Percentiles rank a stretch among this genome's conserved stretches.
Evolutionary conservation across 805 yeast genomes (phyloP).

Genomic region (Lachancea cidri): DNA sequence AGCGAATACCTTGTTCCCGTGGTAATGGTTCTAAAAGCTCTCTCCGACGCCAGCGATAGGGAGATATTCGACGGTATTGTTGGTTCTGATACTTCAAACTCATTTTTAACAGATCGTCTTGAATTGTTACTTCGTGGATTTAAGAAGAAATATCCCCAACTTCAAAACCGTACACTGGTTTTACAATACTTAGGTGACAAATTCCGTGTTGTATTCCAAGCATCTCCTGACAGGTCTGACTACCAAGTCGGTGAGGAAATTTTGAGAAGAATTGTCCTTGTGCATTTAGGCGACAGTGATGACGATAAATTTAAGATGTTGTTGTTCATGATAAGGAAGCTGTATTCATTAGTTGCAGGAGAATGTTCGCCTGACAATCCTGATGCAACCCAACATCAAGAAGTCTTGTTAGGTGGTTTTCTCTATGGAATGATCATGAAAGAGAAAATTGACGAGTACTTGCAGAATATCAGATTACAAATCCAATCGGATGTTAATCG

Average conservation of each 20-base stretch:
- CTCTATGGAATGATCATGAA: slow-evolving; percentile 93
- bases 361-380: slow-evolving; percentile 97
- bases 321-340: slow-evolving; percentile 90
- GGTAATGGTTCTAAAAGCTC: slow-evolving; percentile 84
- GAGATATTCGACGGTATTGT: slow-evolving; percentile 95
- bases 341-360: slow-evolving; percentile 92
- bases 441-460: slow-evolving; percentile 92
- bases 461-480: slow-evolving; percentile 66
- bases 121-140: slow-evolving; percentile 86
- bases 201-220: slow-evolving; percentile 88
- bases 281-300: slow-evolving; percentile 64
- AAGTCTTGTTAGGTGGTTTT: slow-evolving; percentile 91
- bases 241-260: slow-evolving; percentile 87
- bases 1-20: slow-evolving; percentile 94
- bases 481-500: slow-evolving; percentile 76
- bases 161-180: slow-evolving; percentile 81
- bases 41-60: slow-evolving; percentile 85
- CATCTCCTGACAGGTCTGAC: slow-evolving; percentile 83
- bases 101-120: slow-evolving; percentile 96
- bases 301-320: slow-evolving; percentile 82
- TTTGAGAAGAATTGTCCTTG: slow-evolving; percentile 76
- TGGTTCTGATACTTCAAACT: slow-evolving; percentile 79
- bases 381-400: slow-evolving; percentile 99
- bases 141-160: slow-evolving; percentile 60
- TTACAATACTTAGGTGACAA: slow-evolving; percentile 92